phyloP scores from a whole-genome alignment of 2,329 filamentous ascomycete genomes.

The Magnaporthales sp. region DNA sequence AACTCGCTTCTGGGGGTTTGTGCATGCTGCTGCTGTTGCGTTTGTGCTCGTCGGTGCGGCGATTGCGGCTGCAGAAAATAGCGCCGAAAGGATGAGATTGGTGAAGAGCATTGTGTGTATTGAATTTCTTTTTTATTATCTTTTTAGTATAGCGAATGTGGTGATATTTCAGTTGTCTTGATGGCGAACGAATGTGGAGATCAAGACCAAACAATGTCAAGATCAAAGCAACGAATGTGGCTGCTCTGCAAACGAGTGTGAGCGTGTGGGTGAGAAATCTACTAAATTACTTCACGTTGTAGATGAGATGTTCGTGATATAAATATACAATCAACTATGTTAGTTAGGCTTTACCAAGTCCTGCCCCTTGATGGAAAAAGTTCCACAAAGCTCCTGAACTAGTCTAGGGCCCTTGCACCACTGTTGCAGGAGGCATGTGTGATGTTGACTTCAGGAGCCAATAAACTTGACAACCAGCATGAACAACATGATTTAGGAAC shows the following conservation, averaged over 20 bases:
- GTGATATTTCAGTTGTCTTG: not conserved
- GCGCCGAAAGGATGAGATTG: not conserved
- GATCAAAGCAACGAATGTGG: not conserved
- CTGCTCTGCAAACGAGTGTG: not conserved
- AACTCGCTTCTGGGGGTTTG: not conserved
- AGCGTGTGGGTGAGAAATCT: not conserved
- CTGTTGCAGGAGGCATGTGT: not conserved
- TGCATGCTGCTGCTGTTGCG: not conserved
- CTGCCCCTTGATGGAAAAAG: not conserved
- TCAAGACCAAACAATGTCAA: not conserved
- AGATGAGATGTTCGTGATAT: not conserved
- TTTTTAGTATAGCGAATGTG: not conserved
- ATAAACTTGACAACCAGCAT: not conserved
- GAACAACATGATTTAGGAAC: not conserved
- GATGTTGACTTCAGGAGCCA: not conserved
- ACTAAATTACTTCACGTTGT: not conserved
- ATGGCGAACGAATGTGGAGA: not conserved
- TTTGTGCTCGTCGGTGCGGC: not conserved
- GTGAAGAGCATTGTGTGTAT: not conserved
- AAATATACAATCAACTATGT: not conserved
- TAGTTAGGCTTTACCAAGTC: too few species aligned
- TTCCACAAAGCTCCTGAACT: not conserved
- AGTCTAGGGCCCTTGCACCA: not conserved
- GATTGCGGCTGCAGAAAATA: not conserved
- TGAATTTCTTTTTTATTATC: not conserved